Evolutionary conservation across 768 basidiomycete genomes (phyloP), one percentile per base, ranked within the genome.

Genomic region (Chlorophyllum brunneum): DNA sequence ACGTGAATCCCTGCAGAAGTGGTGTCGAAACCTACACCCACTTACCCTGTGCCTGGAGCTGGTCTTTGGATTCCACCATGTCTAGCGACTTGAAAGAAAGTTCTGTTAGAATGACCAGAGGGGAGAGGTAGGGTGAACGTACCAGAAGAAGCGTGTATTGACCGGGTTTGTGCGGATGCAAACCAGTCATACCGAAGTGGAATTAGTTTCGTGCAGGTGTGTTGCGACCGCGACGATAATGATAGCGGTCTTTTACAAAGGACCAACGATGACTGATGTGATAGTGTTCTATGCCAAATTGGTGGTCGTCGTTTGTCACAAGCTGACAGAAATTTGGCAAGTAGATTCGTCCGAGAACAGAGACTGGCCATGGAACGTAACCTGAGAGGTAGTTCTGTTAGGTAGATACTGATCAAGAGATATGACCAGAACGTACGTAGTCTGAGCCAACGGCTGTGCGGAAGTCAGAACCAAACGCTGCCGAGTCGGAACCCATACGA

Each of bases 31-130:
- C 36, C 34, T 13, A 23, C 22, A 1, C 23, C 2, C 23, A 38
- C 58, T 49, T 41, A 59, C 58, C 58, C 58, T 29, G 58, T 59
- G 16, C 58, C 58, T 31, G 55, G 55, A 5, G 46, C 52, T 11
- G 58, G 58, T n/a, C 58, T 23, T 9, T 54, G 23, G 5, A 59
- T 56, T 20, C 49, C 58, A 37, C 42, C 48, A 48, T 59, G 58
- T 45, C 30, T 29, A 1, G 29, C 18, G 36, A 50, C 58, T 59
- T 20, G 39, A 40, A 24, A 20, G 9, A 18, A 40, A 40, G 2
- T 22, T 4, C 39, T 10, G 23, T 40, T 15, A 22, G 8, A 9
- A 15, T 26, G 27, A n/a, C 13, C 22, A 11, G 26, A 7, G 27
- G 1, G 20, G 4, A 42, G 2, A 43, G 3, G 15, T 15, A 13